Percentiles rank a stretch among this genome's conserved stretches.
Evolutionary conservation across 2,329 filamentous ascomycete genomes (phyloP).

Genomic region (Immersiporthe knoxdaviesiana): DNA sequence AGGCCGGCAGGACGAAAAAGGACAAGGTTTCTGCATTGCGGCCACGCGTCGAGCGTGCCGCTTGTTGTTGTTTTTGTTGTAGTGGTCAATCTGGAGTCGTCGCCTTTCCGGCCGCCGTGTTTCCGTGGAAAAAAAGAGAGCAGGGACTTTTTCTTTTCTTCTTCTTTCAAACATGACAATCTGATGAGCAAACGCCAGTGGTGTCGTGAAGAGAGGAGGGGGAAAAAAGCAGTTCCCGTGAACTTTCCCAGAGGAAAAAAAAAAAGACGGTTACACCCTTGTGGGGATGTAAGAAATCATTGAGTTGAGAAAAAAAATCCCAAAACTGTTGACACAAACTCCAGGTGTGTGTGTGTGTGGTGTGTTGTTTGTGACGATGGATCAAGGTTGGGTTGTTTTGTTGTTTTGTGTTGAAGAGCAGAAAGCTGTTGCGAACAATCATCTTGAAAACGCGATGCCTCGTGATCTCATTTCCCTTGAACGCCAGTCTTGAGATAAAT

Average conservation of each 20-base stretch:
- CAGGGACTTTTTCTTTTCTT: constrained; percentile 10
- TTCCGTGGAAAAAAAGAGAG: constrained; percentile 21
- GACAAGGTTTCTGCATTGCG: constrained; percentile 18
- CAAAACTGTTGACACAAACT: constrained; percentile 32
- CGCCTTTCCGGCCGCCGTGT: constrained; percentile 28
- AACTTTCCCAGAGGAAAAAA: constrained; percentile 7
- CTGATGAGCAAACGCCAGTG: constrained; percentile 1
- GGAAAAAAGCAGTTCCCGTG: constrained; percentile 16
- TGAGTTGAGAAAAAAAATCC: constrained; percentile 30
- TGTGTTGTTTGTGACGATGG: constrained; percentile 30
- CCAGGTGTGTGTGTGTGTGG: constrained; percentile 26
- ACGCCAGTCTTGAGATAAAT: constrained; percentile 20
- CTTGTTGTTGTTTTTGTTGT: not conserved
- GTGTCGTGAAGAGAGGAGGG: constrained; percentile 1
- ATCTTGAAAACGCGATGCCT: constrained; percentile 19
- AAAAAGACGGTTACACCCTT: constrained; percentile 25
- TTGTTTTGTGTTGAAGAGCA: constrained; percentile 18
- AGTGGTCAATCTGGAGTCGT: constrained; percentile 25
- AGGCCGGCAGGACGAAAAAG: constrained; percentile 32
- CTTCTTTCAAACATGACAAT: constrained; percentile 2
- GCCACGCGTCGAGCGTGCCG: constrained; percentile 16
- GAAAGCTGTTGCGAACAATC: constrained; percentile 22
- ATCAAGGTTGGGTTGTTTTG: constrained; percentile 18
- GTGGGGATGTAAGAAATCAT: constrained; percentile 30
- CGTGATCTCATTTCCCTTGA: constrained; percentile 2